Evolutionary conservation across 2,329 filamentous ascomycete species (phyloP), one percentile per base, ranked within the genome.

Genomic region (Diaporthe longicolla): DNA sequence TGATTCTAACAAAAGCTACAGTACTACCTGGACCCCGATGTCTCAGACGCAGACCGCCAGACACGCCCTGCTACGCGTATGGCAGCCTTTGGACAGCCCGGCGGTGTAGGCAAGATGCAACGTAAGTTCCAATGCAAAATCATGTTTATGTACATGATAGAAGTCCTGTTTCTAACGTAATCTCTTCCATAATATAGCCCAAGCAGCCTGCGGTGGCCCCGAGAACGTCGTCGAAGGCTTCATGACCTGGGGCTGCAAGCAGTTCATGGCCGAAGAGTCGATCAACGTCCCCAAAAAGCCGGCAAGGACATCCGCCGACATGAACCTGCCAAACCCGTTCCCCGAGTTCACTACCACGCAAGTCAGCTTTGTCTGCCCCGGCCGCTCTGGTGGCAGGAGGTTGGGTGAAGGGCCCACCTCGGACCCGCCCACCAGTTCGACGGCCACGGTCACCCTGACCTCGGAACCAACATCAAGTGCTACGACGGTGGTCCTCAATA

Each of bases 201-300:
- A 48, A 24, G 40, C 40, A 65, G 40, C 59, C 10, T 65, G 59
- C 19, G 59, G 59, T 32, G 59, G 59, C 24, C 59, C 40, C 10
- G 59, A 48, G 10, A 65, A 7, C 17, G 40, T 65, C 6, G 40
- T 15, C 17, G 59, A 48, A 1, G 59, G 59, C 59, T 21, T n/a
- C 40, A 65, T 65, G 40, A 65, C 59, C 4, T 65, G 59, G 59
- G 59, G 59, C 26, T 65, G 59, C 59, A 65, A 65, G 40, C 59
- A 48, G 19, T 65, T 65, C 40, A 48, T 65, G 59, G 5, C 59
- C 24, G 40, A 63, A 15, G 59, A 63, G 59, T 26, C 29, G 59
- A 48, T 63, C 59, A 48, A 63, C 19, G 59, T 63, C 40, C 59
- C 59, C 9, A 45, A 8, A 9, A 63, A 63, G 59, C 59, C 59